Evolutionary conservation across 441 rosid species (phyloP), one percentile per base, ranked within the genome.

Genomic region (Eutrema salsugineum): DNA sequence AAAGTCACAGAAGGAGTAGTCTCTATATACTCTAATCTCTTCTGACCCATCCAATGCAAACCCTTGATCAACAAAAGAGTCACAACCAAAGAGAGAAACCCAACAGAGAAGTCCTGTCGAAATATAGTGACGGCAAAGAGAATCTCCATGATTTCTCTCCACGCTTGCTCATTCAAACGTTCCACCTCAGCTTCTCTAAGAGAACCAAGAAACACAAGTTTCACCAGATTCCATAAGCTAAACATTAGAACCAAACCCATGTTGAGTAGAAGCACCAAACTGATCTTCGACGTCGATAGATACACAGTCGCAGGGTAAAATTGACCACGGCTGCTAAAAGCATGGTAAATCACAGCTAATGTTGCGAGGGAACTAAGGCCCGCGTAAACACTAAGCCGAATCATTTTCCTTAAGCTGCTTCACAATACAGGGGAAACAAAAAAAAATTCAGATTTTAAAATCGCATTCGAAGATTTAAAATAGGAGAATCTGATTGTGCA

Each of bases 131-230:
- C 86, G 5, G 95, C 98, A 62, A 93, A 93, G 78, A 93, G 94
- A 70, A 91, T 86, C 78, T 93, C 97, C 95, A 91, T 89, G 71
- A 89, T 83, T 75, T 93, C 98, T 58, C 98, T 87, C 97, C 95
- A 88, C 0, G 91, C 86, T 49, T 93, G 98, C 80, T 93, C 98
- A 53, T 93, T 93, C 78, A 93, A 77, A 49, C 95, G 81, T 83
- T 93, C 98, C 19, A 93, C 86, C 60, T 93, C 98, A 10, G 97
- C 97, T 79, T 93, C 98, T 4, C 98, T 86, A 9, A 92, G 98
- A 15, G 93, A 77, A 54, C 98, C 98, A 8, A 92, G 95, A 74
- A 92, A 90, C 8, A 92, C 46, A 20, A 82, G 58, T 62, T 92
- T 92, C 54, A 80, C 84, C 22, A 92, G 75, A 55, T 88, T 91